A percentile compares a stretch with the other conserved stretches of the same genome.
phyloP scores from a whole-genome alignment of 495 filamentous ascomycete species.

The Saxophila tyrrhenica region DNA sequence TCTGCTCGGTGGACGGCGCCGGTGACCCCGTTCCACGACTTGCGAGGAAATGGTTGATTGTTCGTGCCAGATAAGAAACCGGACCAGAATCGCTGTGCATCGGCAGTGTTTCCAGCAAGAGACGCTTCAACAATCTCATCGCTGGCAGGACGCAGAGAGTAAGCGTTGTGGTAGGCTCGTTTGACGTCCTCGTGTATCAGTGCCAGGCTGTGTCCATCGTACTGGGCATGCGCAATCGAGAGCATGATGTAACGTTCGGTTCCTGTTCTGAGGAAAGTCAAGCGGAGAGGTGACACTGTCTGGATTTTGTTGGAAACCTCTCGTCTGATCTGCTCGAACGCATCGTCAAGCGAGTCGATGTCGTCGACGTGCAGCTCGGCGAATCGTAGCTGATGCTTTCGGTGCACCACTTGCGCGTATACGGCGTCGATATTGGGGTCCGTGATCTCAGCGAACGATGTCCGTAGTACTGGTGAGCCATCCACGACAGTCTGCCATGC shows the following conservation, averaged over 20 bases:
- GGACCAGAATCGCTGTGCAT: conserved; percentile 48
- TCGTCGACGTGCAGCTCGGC: not conserved
- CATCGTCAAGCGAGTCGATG: conserved; percentile 10
- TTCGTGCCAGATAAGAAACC: conserved; percentile 40
- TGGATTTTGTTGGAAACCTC: not conserved
- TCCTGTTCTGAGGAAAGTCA: conserved; percentile 23
- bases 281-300: conserved; percentile 15
- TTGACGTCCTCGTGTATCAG: conserved; percentile 56
- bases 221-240: conserved; percentile 68
- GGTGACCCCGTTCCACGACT: not conserved
- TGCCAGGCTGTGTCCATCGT: conserved; percentile 63
- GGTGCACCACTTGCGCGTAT: conserved; percentile 56
- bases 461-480: conserved; percentile 59
- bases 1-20: conserved; percentile 36
- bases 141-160: conserved; percentile 34
- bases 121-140: conserved; percentile 36
- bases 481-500: conserved; percentile 51
- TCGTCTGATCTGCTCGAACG: conserved; percentile 14
- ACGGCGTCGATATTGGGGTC: conserved; percentile 40
- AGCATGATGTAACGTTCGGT: conserved; percentile 43
- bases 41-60: conserved; percentile 23
- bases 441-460: conserved; percentile 54
- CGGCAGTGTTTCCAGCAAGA: conserved; percentile 30
- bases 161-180: conserved; percentile 40
- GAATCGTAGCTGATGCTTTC: conserved; percentile 9